These are phyloP conservation scores for Sugiyamaella grinbergsii DNA, from an alignment of 1,139 yeast genomes.

Conservation along the genomic window DNA sequence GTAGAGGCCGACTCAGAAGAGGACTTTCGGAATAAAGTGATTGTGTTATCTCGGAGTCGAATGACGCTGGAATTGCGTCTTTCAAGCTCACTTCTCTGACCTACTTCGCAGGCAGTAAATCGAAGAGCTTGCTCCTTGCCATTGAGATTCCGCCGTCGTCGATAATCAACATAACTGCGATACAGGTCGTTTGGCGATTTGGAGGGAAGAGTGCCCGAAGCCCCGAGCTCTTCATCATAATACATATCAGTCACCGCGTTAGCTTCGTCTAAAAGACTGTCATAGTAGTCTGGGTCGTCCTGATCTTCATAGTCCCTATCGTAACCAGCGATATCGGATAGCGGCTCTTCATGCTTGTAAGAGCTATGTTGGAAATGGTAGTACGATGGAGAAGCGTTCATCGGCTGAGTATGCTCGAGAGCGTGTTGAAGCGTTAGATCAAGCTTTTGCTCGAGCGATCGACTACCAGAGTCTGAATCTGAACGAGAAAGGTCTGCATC, in stretches of 20 bases:
- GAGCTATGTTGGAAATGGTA: conserved; percentile 13
- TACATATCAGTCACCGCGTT: conserved; percentile 34
- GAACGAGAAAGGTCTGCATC: too few species aligned
- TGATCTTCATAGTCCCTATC: conserved; percentile 25
- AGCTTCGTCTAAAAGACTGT: conserved; percentile 36
- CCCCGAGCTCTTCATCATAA: conserved; percentile 25
- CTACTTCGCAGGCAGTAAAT: conserved; percentile 23
- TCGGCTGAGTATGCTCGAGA: conserved; percentile 4
- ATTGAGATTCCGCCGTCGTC: conserved; percentile 9
- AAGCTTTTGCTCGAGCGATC: conserved; percentile 1
- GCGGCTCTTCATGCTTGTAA: too few species aligned
- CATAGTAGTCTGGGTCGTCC: conserved; percentile 26
- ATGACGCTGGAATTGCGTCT: conserved; percentile 30
- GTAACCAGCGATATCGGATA: conserved; percentile 16
- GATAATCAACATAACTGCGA: conserved; percentile 9
- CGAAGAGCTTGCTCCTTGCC: conserved; percentile 11
- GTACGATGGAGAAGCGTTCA: not conserved
- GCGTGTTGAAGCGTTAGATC: conserved; percentile 2
- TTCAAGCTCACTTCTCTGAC: conserved; percentile 12
- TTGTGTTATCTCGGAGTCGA: conserved; percentile 30
- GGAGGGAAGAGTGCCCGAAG: not conserved
- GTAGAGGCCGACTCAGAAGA: conserved; percentile 19
- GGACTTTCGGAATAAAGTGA: conserved; percentile 30
- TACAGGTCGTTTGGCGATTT: conserved; percentile 5
- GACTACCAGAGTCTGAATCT: not conserved